These are phyloP conservation scores for Limnanthes douglasii DNA, from an alignment of 345 rosid genomes.

Conservation along the genomic window DNA sequence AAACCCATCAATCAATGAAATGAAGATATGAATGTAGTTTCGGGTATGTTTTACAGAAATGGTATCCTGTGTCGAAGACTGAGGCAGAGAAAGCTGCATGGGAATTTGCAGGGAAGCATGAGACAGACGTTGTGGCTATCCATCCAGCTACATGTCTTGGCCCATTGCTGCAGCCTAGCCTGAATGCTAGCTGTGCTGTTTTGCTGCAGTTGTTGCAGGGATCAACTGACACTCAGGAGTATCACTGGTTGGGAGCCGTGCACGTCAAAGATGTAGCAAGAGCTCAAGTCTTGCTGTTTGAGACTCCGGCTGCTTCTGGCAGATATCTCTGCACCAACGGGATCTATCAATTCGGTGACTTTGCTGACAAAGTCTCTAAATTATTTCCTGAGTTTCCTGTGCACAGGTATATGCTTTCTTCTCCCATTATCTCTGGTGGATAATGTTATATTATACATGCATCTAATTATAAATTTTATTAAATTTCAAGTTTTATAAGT, in stretches of 20 bases:
- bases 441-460: too few species aligned
- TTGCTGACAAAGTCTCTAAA: conserved; percentile 38
- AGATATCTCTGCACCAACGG: conserved; percentile 72
- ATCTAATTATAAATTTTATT: too few species aligned
- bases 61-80: conserved; percentile 76
- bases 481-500: too few species aligned
- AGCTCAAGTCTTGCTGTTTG: conserved; percentile 44
- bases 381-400: conserved; percentile 55
- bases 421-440: too few species aligned
- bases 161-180: conserved; percentile 45
- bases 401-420: conserved; percentile 29
- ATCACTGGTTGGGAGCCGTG: conserved; percentile 74
- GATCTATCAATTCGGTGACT: conserved; percentile 56
- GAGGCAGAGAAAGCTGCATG: conserved; percentile 74
- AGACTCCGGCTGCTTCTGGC: conserved; percentile 48
- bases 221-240: conserved; percentile 44
- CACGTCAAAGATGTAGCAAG: conserved; percentile 66
- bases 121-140: conserved; percentile 48
- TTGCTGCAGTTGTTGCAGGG: conserved; percentile 50
- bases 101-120: conserved; percentile 50
- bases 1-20: too few species aligned
- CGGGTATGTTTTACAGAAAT: conserved; percentile 26
- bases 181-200: conserved; percentile 73
- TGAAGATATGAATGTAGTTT: too few species aligned
- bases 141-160: conserved; percentile 74